Evolutionary conservation across 2,329 filamentous ascomycete species (phyloP), one percentile per base, ranked within the genome.

Genomic region (Claviceps lovelessii): DNA sequence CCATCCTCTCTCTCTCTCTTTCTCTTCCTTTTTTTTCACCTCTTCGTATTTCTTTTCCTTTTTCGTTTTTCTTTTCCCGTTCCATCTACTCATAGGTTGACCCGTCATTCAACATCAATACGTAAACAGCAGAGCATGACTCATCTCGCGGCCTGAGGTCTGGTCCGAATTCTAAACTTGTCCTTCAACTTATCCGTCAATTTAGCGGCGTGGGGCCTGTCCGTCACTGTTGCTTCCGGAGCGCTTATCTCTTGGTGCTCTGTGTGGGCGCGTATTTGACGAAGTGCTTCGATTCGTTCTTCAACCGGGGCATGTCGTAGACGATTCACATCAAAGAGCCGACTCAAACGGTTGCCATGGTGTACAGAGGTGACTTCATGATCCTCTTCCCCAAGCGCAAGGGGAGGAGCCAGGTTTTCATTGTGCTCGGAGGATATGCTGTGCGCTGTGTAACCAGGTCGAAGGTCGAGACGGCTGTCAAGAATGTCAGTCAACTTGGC

Each of bases 221-320:
- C 64, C n/a, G 66, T 65, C 2, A 60, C 63, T 10, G 67, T 65
- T 7, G 56, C 28, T 56, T 60, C 53, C 46, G 60, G 65, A 9
- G 55, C 53, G 17, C 58, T 59, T 17, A 55, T 51, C 35, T 62
- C 62, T n/a, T 60, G 56, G 2, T 57, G 56, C 52, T 64, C 63
- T 8, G 62, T 62, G 10, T 57, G 53, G 17, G 49, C 53, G 47
- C 67, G 64, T 64, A 67, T 67, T 53, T 75, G 74, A 41, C 81
- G 72, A 5, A 84, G 70, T 6, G 75, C 77, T 54, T 77, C 78
- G 54, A 84, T 79, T n/a, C 80, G 78, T 65, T 84, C 81, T 59
- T 83, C 78, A 4, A 76, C 72, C 0, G 79, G 71, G n/a, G 80
- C 80, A 56, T 81, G 73, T 11, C 80, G 74, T 19, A 84, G 67